phyloP scores from a whole-genome alignment of 768 basidiomycete genomes.

The Botryobasidium botryosum region DNA sequence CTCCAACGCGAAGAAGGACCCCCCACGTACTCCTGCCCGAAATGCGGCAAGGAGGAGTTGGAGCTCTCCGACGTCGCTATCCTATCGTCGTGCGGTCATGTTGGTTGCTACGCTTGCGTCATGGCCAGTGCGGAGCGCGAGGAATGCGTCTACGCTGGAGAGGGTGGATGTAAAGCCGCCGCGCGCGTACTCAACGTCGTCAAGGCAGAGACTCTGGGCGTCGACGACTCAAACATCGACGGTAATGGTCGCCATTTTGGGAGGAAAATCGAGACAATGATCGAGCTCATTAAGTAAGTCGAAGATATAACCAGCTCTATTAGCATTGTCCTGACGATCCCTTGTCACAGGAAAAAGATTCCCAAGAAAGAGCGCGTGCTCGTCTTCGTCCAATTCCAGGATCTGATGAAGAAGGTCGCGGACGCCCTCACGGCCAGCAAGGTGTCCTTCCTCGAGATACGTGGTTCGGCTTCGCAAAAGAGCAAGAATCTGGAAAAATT shows the following conservation, averaged over 20 bases:
- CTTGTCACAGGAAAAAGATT: constrained; percentile 40
- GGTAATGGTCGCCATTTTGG: constrained; percentile 64
- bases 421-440: constrained; percentile 59
- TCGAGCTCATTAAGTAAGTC: constrained; percentile 55
- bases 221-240: constrained; percentile 60
- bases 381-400: constrained; percentile 91
- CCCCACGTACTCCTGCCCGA: constrained; percentile 44
- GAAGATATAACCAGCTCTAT: no score
- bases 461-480: constrained; percentile 55
- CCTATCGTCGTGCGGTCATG: constrained; percentile 84
- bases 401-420: constrained; percentile 80
- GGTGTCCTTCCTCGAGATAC: constrained; percentile 66
- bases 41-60: constrained; percentile 37
- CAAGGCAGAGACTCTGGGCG: constrained; percentile 56
- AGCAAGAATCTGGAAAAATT: constrained; percentile 74
- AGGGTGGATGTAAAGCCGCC: constrained; percentile 58
- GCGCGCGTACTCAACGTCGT: constrained; percentile 74
- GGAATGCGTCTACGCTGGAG: constrained; percentile 59
- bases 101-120: constrained; percentile 65
- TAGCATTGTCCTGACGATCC: no score
- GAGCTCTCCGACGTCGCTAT: constrained; percentile 60
- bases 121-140: constrained; percentile 53
- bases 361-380: constrained; percentile 67
- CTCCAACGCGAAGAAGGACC: constrained; percentile 52
- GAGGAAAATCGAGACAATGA: constrained; percentile 62